Evolutionary conservation across 2,329 filamentous ascomycete genomes (phyloP).

Genomic region (Oidium heveae): DNA sequence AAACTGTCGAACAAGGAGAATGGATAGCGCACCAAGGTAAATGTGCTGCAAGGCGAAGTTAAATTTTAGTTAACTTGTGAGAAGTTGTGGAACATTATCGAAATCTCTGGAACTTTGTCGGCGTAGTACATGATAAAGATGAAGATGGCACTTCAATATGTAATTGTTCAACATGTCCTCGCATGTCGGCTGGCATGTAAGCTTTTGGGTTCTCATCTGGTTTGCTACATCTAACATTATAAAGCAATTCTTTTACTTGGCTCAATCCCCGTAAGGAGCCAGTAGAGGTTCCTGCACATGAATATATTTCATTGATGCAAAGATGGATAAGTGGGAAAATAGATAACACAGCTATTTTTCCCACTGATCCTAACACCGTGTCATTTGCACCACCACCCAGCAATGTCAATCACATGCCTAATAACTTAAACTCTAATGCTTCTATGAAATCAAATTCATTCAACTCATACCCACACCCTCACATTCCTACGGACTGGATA

Average conservation of each 20-base stretch:
- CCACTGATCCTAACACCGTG: slow-evolving; percentile 51
- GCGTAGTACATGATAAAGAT: slow-evolving; percentile 69
- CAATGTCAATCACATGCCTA: slow-evolving; percentile 27
- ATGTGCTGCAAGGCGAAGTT: slow-evolving; percentile 4
- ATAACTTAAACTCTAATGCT: slow-evolving; percentile 20
- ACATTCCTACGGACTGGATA: slow-evolving; percentile 46
- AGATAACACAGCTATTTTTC: slow-evolving; percentile 71
- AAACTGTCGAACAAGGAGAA: slow-evolving; percentile 81
- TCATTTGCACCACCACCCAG: slow-evolving; percentile 38
- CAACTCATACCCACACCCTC: slow-evolving; percentile 19
- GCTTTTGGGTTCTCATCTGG: slow-evolving; percentile 16
- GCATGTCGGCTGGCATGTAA: slow-evolving; percentile 84
- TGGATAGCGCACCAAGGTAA: slow-evolving; percentile 90
- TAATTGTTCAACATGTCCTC: slow-evolving; percentile 61
- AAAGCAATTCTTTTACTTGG: slow-evolving; percentile 84
- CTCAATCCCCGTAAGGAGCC: slow-evolving; percentile 68
- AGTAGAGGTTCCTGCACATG: slow-evolving; percentile 73
- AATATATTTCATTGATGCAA: slow-evolving; percentile 89
- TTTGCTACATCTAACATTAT: slow-evolving; percentile 2
- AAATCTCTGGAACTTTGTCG: slow-evolving; percentile 68
- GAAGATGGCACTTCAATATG: slow-evolving; percentile 56
- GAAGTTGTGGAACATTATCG: slow-evolving; percentile 81
- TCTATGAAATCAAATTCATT: slow-evolving; percentile 18
- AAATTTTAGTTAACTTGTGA: background rate
- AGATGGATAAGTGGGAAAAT: slow-evolving; percentile 95